phyloP scores from a whole-genome alignment of 441 rosid species.

The Pelargonium australe region DNA sequence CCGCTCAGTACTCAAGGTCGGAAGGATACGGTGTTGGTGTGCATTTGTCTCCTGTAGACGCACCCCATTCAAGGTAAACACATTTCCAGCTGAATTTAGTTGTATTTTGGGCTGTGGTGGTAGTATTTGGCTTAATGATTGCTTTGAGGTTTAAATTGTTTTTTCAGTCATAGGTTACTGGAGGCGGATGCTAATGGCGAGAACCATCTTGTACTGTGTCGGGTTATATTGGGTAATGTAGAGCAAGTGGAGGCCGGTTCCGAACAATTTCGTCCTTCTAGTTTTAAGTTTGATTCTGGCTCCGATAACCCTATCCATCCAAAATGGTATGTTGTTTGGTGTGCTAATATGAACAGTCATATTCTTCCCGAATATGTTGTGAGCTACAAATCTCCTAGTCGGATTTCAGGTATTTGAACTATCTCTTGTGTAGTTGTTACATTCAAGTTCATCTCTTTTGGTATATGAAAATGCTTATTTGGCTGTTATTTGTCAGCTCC shows the following conservation, averaged over 20 bases:
- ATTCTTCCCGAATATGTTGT: constrained; percentile 46
- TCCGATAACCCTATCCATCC: constrained; percentile 37
- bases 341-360: constrained; percentile 30
- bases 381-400: constrained; percentile 36
- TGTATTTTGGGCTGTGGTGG: neutral
- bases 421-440: neutral
- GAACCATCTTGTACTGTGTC: constrained; percentile 43
- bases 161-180: constrained; percentile 29
- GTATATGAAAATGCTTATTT: constrained; percentile 3
- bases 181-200: constrained; percentile 39
- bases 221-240: constrained; percentile 39
- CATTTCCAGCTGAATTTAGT: neutral
- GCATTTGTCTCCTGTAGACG: constrained; percentile 33
- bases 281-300: constrained; percentile 34
- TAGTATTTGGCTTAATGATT: neutral
- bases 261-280: constrained; percentile 33
- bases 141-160: neutral
- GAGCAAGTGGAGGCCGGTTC: constrained; percentile 42
- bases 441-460: neutral
- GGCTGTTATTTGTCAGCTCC: constrained; percentile 16
- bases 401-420: constrained; percentile 23
- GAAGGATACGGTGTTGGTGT: constrained; percentile 34
- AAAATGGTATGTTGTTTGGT: constrained; percentile 39
- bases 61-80: constrained; percentile 35
- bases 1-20: constrained; percentile 14